Evolutionary conservation across 805 yeast species (phyloP).

Genomic region (Zygosaccharomyces pseudorouxii): DNA sequence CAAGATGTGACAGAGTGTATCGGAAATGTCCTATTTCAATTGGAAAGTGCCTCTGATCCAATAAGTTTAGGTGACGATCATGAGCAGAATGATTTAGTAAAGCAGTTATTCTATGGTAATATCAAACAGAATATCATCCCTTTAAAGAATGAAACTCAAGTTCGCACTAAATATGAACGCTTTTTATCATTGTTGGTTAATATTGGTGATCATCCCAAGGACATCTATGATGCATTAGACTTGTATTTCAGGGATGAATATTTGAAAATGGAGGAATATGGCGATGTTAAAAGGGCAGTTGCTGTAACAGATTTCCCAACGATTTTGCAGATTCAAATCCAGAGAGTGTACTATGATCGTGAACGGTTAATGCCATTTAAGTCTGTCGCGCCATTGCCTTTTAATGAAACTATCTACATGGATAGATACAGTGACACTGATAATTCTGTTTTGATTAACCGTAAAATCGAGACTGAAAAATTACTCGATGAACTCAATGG

Average conservation of each 20-base stretch:
- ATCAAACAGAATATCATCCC: constrained; percentile 73
- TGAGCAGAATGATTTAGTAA: constrained; percentile 81
- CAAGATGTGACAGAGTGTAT: constrained; percentile 98
- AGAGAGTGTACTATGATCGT: constrained; percentile 86
- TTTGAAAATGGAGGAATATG: constrained; percentile 62
- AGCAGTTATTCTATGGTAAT: constrained; percentile 77
- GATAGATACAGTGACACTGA: constrained; percentile 81
- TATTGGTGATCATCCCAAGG: constrained; percentile 82
- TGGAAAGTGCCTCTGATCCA: constrained; percentile 83
- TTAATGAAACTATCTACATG: constrained; percentile 70
- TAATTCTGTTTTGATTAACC: constrained; percentile 47
- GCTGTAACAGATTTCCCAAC: constrained; percentile 71
- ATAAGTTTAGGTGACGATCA: constrained; percentile 58
- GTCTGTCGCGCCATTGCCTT: constrained; percentile 75
- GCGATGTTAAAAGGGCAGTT: constrained; percentile 66
- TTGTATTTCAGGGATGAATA: constrained; percentile 67
- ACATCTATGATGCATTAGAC: constrained; percentile 87
- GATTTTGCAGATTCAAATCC: constrained; percentile 86
- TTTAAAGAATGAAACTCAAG: constrained; percentile 31
- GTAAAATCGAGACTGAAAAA: constrained; percentile 48
- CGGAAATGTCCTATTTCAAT: constrained; percentile 84
- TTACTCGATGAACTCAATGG: constrained; percentile 56
- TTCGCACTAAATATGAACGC: constrained; percentile 60
- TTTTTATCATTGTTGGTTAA: constrained; percentile 80
- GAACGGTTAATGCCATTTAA: constrained; percentile 70